Conservation (phyloP, 2,329 filamentous ascomycete genomes). For the Scleromitrula shiraiana region DNA sequence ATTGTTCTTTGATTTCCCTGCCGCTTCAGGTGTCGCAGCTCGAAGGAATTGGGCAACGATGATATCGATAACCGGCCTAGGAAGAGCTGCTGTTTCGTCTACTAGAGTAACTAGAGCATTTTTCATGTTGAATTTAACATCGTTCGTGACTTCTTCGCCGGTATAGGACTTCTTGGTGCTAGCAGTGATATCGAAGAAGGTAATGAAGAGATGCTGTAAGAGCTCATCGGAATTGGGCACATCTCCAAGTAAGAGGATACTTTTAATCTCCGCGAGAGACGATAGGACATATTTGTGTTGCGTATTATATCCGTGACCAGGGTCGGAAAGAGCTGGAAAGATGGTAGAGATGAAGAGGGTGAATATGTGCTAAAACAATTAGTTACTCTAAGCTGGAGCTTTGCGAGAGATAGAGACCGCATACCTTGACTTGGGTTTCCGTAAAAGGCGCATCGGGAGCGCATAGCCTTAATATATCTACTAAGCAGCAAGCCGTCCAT, state of each 20-base stretch:
- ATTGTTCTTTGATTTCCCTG: slow-evolving; percentile 43
- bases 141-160: slow-evolving; percentile 80
- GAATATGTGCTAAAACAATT: slow-evolving; percentile 69
- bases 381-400: background rate
- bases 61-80: slow-evolving; percentile 76
- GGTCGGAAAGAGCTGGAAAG: slow-evolving; percentile 77
- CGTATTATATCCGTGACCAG: slow-evolving; percentile 80
- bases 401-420: slow-evolving; percentile 14
- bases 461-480: slow-evolving; percentile 87
- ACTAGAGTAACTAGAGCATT: slow-evolving; percentile 77
- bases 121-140: slow-evolving; percentile 88
- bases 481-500: slow-evolving; percentile 79
- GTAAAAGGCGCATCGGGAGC: slow-evolving; percentile 95
- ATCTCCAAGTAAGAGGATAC: slow-evolving; percentile 84
- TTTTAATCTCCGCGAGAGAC: slow-evolving; percentile 88
- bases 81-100: slow-evolving; percentile 73
- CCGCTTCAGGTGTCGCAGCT: slow-evolving; percentile 61
- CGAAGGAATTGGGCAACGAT: slow-evolving; percentile 94
- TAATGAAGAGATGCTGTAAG: slow-evolving; percentile 73
- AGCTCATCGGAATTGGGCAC: slow-evolving; percentile 74
- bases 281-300: slow-evolving; percentile 88
- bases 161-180: slow-evolving; percentile 64
- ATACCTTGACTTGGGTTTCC: slow-evolving; percentile 78
- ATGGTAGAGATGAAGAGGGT: slow-evolving; percentile 77
- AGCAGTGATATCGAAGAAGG: slow-evolving; percentile 87